A percentile compares a stretch with the other conserved stretches of the same genome.
Evolutionary conservation across 2,329 filamentous ascomycete genomes (phyloP).

Genomic region (Colletotrichum sublineola): DNA sequence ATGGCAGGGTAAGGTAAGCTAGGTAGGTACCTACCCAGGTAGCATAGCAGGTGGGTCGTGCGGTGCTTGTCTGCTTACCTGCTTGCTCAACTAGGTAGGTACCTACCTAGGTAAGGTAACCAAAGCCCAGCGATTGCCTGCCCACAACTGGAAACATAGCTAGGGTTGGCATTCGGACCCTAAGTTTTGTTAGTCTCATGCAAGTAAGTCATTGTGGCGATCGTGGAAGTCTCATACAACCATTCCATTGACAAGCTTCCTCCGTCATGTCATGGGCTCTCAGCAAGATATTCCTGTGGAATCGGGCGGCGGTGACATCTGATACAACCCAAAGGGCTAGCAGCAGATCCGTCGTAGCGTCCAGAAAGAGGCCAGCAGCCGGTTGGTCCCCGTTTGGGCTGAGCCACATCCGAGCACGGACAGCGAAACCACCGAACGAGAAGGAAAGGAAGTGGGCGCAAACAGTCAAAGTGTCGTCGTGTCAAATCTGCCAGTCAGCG

Average conservation of each 20-base stretch:
- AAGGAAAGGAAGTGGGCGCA: slow-evolving; percentile 14
- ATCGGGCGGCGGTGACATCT: background rate
- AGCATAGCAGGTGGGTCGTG: slow-evolving; percentile 27
- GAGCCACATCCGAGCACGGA: slow-evolving; percentile 23
- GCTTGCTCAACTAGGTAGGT: no score
- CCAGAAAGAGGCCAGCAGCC: slow-evolving; percentile 24
- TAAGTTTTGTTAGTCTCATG: no score
- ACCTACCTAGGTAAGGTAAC: background rate
- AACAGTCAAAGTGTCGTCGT: slow-evolving; percentile 10
- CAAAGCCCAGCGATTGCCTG: slow-evolving; percentile 17
- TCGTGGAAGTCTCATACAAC: background rate
- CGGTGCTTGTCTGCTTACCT: background rate
- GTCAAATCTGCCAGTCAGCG: background rate
- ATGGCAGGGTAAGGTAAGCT: background rate
- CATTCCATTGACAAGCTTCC: background rate
- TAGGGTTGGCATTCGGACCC: background rate
- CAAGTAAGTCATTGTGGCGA: no score
- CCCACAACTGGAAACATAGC: slow-evolving; percentile 13
- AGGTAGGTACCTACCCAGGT: background rate
- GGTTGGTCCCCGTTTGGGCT: slow-evolving; percentile 16
- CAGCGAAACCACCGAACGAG: background rate
- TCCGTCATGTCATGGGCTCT: background rate
- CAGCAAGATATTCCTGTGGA: background rate
- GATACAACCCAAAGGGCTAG: slow-evolving; percentile 9
- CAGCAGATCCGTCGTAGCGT: slow-evolving; percentile 10